Base-by-base conservation (phyloP, 495 filamentous ascomycete species). In the Clavariopsis aquatica region DNA sequence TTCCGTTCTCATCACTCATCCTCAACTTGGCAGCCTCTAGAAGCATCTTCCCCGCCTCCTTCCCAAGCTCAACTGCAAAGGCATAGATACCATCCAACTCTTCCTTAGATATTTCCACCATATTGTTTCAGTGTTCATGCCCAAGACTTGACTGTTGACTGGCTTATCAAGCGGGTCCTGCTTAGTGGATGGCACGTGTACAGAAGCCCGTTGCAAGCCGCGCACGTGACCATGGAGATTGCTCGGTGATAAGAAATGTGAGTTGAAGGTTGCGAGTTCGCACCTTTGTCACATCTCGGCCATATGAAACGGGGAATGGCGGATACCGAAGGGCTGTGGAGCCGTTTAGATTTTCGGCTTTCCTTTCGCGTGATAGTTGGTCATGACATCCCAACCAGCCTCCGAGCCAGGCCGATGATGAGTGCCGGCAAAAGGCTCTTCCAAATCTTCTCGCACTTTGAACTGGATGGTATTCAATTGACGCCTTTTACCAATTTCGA, bases 11-110 rank as follows among this genome's bases (percentile, higher is more conserved):
- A 57, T 62, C 61, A n/a, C 52, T 80, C 71, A 69, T 80, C 68
- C 76, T 81, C 69, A 57, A 77, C 72, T 72, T 80, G 60, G 79
- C 78, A 15, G 75, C 79, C 13, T 84, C 80, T 53, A 87, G 72
- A 9, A 89, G 75, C 26, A 87, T 73, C 57, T 80, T 72, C 0
- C 87, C 87, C 0, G 86, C 86, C 71, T 83, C 80, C 59, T 85
- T 85, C 28, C 83, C 85, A 0, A 89, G 77, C 58, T 86, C 77
- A 22, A 88, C 71, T 2, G 87, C 87, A 66, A 90, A 90, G 20
- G 75, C 75, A 67, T 88, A 88, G 56, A 88, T 83, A 29, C 83
- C 81, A 64, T 85, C 81, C 2, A 89, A 77, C 26, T 84, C 77
- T 60, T 74, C 68, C 65, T 74, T 75, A 29, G 41, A 62, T 15